Conservation (phyloP, 108 stramenopile species). For the Pseudonitzschia multiseries region DNA sequence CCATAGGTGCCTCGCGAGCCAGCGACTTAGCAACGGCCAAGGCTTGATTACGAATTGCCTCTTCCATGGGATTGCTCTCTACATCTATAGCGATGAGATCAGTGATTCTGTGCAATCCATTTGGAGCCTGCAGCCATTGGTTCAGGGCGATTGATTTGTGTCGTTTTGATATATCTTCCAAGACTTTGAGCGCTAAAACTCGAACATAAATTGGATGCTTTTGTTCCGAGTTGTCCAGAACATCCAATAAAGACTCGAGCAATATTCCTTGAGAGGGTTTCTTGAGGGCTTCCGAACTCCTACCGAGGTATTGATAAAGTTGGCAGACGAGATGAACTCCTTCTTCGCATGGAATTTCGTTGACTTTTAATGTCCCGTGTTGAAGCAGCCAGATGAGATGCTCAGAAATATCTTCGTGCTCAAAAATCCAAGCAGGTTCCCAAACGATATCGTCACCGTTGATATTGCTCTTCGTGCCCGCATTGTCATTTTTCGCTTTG, state of each 20-base stretch:
- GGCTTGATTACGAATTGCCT: conserved; percentile 65
- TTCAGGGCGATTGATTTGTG: conserved; percentile 42
- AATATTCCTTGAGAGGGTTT: conserved; percentile 22
- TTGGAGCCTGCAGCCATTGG: conserved; percentile 74
- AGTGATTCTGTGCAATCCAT: conserved; percentile 72
- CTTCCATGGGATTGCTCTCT: conserved; percentile 33
- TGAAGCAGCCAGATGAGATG: conserved; percentile 28
- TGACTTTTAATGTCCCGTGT: conserved; percentile 27
- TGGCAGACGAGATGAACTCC: conserved; percentile 22
- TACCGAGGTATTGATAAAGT: conserved; percentile 25
- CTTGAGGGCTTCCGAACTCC: neutral
- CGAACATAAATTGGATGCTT: conserved; percentile 48
- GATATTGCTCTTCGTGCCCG: neutral
- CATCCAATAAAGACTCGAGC: conserved; percentile 56
- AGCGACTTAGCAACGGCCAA: conserved; percentile 53
- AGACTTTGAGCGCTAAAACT: conserved; percentile 58
- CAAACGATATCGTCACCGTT: neutral
- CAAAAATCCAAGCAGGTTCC: conserved; percentile 26
- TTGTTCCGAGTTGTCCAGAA: conserved; percentile 28
- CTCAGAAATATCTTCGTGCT: conserved; percentile 26
- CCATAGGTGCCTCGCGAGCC: conserved; percentile 49
- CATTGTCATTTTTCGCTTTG: neutral
- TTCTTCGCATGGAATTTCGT: conserved; percentile 20
- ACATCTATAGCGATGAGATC: conserved; percentile 44
- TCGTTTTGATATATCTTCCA: conserved; percentile 38